Conservation (phyloP, 1,284 basidiomycete species). For the Ganoderma boninense region DNA sequence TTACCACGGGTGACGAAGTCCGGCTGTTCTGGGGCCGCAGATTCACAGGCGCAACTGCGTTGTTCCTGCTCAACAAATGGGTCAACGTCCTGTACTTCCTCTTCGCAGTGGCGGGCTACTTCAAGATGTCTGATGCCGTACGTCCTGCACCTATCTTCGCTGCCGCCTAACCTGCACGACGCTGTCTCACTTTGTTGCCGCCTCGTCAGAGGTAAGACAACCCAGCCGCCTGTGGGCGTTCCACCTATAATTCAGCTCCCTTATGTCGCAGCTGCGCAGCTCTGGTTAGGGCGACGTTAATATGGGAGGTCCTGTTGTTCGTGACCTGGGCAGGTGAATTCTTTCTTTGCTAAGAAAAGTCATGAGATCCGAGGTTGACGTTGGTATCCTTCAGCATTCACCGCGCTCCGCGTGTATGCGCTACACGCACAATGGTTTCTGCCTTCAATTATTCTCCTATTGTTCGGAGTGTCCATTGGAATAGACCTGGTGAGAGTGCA, state of each 20-base stretch:
- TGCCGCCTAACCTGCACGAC: background rate
- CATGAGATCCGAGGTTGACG: background rate
- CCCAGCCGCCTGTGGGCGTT: background rate
- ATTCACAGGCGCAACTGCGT: background rate
- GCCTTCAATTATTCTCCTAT: background rate
- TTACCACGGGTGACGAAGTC: background rate
- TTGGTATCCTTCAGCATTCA: background rate
- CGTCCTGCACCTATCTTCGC: background rate
- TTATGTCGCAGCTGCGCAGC: background rate
- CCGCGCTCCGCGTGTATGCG: background rate
- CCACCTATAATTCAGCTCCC: background rate
- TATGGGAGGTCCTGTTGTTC: background rate
- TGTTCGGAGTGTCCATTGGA: background rate
- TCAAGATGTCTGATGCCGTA: slow-evolving; percentile 1
- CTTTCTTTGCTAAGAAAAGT: background rate
- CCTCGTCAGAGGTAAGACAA: background rate
- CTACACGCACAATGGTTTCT: background rate
- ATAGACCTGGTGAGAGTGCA: background rate
- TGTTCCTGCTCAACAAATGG: slow-evolving; percentile 6
- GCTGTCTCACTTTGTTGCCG: background rate
- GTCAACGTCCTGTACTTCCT: background rate
- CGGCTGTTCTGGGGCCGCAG: slow-evolving; percentile 2
- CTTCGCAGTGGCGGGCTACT: background rate
- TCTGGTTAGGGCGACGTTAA: background rate
- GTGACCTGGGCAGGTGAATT: background rate